Evolutionary conservation across 164 flowering plant genomes (phyloP), one percentile per base, ranked within the genome.

Genomic region (Chimonanthus praecox): DNA sequence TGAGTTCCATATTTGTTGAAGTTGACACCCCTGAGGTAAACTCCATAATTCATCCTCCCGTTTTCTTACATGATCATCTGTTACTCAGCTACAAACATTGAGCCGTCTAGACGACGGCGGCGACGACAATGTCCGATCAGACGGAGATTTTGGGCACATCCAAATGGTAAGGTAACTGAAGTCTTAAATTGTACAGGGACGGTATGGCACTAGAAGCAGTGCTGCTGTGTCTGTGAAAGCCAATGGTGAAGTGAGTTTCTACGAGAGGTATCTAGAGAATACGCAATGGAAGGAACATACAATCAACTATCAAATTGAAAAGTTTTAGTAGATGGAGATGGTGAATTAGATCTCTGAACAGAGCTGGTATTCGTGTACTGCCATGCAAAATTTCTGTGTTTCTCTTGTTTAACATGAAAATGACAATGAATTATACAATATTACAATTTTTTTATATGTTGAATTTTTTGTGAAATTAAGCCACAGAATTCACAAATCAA

Each of bases 131-230:
- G 60, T 15, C 60, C 2, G 60, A 54, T 7, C 8, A 54, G 8
- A 7, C 60, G 2, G 8, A 7, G 8, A 54, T 8, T 54, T 8
- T 54, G 60, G 8, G 11, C 60, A 7, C 60, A 3, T 8, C 60
- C 8, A 8, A 8, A 3, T 54, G 60, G 15, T 15, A 54, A 8
- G 15, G 3, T 54, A 15, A 8, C 8, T 54, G 60, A 54, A 54
- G 11, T 7, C 15, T 7, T 8, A 54, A 54, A 8, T 54, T 54
- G 60, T 15, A 54, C 80, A 90, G 92, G 94, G 91, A 9, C 72
- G 71, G 49, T 88, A 84, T 72, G 92, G 91, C 50, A 90, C 95
- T 7, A 82, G 92, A 77, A 92, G 97, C 87, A 85, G 80, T 7
- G 84, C 85, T 61, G 89, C 83, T 51, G 49, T 91, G 70, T 78